A percentile compares a stretch with the other conserved stretches of the same genome.
Evolutionary conservation across 2,329 filamentous ascomycete genomes (phyloP).

Genomic region (Fusarium solani-melongenae): DNA sequence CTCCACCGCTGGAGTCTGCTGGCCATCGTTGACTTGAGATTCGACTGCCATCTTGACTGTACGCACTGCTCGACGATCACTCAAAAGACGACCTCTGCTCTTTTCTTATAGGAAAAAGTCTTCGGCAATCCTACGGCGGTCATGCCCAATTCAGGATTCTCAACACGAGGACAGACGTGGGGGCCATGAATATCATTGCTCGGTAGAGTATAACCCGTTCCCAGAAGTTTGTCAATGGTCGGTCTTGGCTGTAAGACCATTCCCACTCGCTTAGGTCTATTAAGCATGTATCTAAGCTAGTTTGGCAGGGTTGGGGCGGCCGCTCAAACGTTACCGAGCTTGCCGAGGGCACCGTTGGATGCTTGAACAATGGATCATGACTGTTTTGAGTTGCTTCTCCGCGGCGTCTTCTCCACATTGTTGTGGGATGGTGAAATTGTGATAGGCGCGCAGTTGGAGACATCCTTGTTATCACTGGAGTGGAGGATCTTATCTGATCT

Average conservation of each 20-base stretch:
- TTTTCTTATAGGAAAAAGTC: not conserved
- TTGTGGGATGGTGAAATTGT: slow-evolving; percentile 3
- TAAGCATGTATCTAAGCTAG: slow-evolving; percentile 3
- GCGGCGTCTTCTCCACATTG: not conserved
- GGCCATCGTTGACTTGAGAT: not conserved
- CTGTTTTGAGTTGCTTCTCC: not conserved
- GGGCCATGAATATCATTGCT: slow-evolving; percentile 26
- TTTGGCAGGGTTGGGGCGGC: not conserved
- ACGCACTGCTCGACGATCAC: not conserved
- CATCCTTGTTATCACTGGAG: slow-evolving; percentile 8
- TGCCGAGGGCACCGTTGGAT: slow-evolving; percentile 17
- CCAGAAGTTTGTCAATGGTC: slow-evolving; percentile 29
- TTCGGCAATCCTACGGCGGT: not conserved
- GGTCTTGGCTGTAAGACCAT: slow-evolving; percentile 15
- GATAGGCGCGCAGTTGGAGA: not conserved
- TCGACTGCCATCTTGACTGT: slow-evolving; percentile 7
- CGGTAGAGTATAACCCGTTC: not conserved
- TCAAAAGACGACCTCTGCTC: not conserved
- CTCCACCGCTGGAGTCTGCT: not conserved
- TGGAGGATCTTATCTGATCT: slow-evolving; percentile 30
- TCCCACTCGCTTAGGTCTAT: not conserved
- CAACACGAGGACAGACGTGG: not conserved
- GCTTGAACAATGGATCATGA: not conserved
- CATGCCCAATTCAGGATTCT: slow-evolving; percentile 19
- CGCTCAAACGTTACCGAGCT: not conserved